Evolutionary conservation across 306 rosid species (phyloP), one percentile per base, ranked within the genome.

Genomic region (Hippophae tibetana): DNA sequence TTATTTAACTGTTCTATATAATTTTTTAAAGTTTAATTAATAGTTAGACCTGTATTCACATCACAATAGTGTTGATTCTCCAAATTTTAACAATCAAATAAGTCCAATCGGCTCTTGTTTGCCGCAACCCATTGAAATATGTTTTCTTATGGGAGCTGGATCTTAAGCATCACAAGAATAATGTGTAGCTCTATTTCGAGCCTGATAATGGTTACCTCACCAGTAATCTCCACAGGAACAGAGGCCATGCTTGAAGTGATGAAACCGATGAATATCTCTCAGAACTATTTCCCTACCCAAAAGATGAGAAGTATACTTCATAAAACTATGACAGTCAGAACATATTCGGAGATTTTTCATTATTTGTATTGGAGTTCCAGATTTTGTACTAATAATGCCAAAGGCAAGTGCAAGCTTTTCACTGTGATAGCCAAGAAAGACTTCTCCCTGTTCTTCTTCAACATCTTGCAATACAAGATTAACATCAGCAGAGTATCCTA

Each of bases 211-310:
- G 23, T 18, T 18, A 18, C 9, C 54, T 89, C 78, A 86, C 95
- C 89, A 89, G 76, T 74, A 81, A 76, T 89, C 86, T 76, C 86
- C 80, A 65, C 86, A 89, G 58, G 95, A 80, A 72, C 93, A 86
- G 63, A 51, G 42, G 2, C 94, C 90, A 3, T 81, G 66, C 73
- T 67, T 84, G 61, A 84, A 89, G 69, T 69, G 86, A 73, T 84
- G 95, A 72, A 82, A 86, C 57, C 89, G 74, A 71, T 78, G 79
- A 61, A 69, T 75, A 57, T 89, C 97, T 77, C 94, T 77, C 12
- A 82, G 78, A 50, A 82, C 77, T 56, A 90, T 79, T 69, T 82
- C 81, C 43, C 86, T 81, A 60, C 58, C 74, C 47, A 86, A 75
- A 78, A 86, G 81, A 65, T 76, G 84, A 90, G 87, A 76, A 55